Percentiles rank a stretch among this genome's conserved stretches.
phyloP scores from a whole-genome alignment of 2,329 filamentous ascomycete genomes.

The Trichoderma atroviride region DNA sequence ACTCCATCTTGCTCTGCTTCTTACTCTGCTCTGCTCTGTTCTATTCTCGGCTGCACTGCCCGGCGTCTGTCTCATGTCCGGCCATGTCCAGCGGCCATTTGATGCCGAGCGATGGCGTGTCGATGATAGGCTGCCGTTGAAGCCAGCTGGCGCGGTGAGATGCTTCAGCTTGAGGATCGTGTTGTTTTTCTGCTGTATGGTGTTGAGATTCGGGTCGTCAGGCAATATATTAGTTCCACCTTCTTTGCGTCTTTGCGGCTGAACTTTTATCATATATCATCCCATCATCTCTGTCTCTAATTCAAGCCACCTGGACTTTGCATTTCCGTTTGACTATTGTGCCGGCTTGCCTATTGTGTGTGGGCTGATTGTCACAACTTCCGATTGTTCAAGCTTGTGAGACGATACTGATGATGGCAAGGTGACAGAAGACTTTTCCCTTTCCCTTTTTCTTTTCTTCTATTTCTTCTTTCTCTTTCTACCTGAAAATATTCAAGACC shows the following conservation, averaged over 20 bases:
- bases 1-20: neutral
- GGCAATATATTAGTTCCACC: neutral
- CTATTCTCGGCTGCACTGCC: conserved; percentile 4
- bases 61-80: conserved; percentile 19
- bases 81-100: conserved; percentile 2
- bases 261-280: neutral
- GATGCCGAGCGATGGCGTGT: neutral
- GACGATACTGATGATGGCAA: conserved; percentile 18
- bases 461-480: neutral
- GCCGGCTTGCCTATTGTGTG: conserved; percentile 25
- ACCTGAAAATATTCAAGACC: neutral
- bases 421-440: conserved; percentile 7
- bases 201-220: neutral
- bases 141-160: conserved; percentile 1
- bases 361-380: conserved; percentile 14
- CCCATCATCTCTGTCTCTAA: neutral
- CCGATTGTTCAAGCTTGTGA: conserved; percentile 10
- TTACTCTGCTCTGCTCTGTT: neutral
- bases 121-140: conserved; percentile 22
- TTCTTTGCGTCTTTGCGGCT: neutral
- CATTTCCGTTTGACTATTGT: conserved; percentile 21
- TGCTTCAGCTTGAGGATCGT: conserved; percentile 15
- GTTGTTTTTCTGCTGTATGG: neutral
- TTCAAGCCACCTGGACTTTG: neutral
- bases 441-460: neutral